Conservation (phyloP, 768 basidiomycete species). For the Suillus spraguei region DNA sequence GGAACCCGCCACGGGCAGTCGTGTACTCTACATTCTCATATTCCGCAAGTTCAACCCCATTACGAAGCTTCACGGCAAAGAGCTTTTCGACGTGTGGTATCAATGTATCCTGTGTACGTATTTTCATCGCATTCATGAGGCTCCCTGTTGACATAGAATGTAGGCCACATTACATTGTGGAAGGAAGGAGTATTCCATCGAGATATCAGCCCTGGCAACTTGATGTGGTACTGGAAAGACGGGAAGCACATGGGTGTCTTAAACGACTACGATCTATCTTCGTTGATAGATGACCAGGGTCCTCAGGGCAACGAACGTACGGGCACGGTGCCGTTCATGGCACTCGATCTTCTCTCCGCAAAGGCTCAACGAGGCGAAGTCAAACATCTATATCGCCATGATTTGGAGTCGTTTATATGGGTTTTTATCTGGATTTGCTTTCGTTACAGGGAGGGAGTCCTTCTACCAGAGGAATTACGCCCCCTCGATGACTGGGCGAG, state of each 20-base stretch:
- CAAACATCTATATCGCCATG: background rate
- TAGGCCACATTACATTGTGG: background rate
- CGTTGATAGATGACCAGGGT: background rate
- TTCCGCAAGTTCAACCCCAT: no score
- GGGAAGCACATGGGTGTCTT: constrained; percentile 16
- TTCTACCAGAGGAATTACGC: no score
- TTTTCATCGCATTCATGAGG: no score
- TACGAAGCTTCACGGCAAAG: no score
- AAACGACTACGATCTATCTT: constrained; percentile 15
- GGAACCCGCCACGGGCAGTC: background rate
- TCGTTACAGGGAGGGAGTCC: no score
- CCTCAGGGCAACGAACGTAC: background rate
- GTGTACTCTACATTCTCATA: no score
- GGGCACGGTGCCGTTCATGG: background rate
- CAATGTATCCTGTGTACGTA: no score
- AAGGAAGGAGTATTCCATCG: background rate
- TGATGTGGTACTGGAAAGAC: constrained; percentile 16
- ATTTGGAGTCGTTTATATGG: no score
- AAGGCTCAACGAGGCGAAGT: background rate
- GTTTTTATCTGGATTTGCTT: no score
- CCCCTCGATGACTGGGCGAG: no score
- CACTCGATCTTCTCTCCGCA: background rate
- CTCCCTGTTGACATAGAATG: background rate
- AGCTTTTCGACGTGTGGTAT: no score
- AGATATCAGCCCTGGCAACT: constrained; percentile 16